Conservation (phyloP, 495 filamentous ascomycete genomes). For the Friedmanniomyces simplex region DNA sequence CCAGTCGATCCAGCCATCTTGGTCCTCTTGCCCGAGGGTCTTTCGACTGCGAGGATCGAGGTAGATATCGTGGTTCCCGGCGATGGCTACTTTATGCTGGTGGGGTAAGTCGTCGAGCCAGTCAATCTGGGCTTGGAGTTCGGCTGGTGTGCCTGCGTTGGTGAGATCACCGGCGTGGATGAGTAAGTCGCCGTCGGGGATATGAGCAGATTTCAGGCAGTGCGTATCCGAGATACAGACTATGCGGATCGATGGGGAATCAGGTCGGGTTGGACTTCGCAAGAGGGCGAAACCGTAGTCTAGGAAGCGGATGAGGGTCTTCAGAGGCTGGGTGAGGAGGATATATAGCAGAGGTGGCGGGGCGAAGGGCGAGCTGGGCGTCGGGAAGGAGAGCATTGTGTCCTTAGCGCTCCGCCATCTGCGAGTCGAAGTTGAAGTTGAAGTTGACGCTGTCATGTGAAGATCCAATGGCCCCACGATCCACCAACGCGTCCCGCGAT, state of each 20-base stretch:
- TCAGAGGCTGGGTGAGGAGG: conserved; percentile 42
- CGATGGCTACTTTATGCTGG: conserved; percentile 67
- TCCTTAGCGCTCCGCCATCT: neutral
- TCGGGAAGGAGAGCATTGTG: conserved; percentile 4
- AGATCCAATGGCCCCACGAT: neutral
- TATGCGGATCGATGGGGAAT: conserved; percentile 52
- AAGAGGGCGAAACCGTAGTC: conserved; percentile 55
- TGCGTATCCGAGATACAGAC: conserved; percentile 93
- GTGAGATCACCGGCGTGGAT: conserved; percentile 84
- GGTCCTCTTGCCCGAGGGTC: conserved; percentile 31
- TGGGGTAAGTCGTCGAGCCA: conserved; percentile 70
- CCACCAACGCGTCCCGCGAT: neutral
- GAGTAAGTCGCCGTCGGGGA: conserved; percentile 70
- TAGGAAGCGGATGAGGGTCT: conserved; percentile 38
- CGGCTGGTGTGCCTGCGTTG: conserved; percentile 56
- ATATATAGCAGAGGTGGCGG: conserved; percentile 41
- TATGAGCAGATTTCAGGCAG: conserved; percentile 41
- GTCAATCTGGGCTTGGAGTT: conserved; percentile 67
- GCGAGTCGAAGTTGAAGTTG: neutral
- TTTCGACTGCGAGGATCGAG: conserved; percentile 50
- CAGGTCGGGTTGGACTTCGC: conserved; percentile 47
- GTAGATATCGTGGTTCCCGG: conserved; percentile 80
- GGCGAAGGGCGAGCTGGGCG: conserved; percentile 33
- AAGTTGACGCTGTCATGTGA: no score
- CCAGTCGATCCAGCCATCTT: conserved; percentile 41